Conservation (phyloP, 2,329 filamentous ascomycete species). For the Didymella glomerata region DNA sequence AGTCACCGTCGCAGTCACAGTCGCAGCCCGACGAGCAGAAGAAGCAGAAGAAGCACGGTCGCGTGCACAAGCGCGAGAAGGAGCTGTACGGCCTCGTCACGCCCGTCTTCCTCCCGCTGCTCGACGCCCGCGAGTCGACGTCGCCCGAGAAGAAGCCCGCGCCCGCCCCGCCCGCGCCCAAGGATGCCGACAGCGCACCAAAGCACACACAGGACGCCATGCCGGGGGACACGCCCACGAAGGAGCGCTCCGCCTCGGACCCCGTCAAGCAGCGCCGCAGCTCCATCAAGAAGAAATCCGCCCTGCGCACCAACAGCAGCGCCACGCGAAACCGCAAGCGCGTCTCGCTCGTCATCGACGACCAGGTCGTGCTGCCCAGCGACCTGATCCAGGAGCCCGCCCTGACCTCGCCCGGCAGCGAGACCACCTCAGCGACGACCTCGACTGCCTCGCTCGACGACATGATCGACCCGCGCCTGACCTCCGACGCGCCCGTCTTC, state of each 20-base stretch:
- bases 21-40: constrained; percentile 32
- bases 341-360: constrained; percentile 50
- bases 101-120: constrained; percentile 48
- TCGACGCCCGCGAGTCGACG: constrained; percentile 42
- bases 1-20: not conserved
- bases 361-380: constrained; percentile 50
- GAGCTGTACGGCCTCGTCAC: constrained; percentile 50
- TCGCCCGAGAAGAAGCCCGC: constrained; percentile 32
- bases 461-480: constrained; percentile 45
- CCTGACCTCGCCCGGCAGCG: constrained; percentile 43
- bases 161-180: constrained; percentile 18
- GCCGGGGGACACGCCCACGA: constrained; percentile 19
- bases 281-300: constrained; percentile 46
- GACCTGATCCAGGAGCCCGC: constrained; percentile 42
- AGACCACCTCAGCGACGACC: constrained; percentile 41
- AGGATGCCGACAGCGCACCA: constrained; percentile 20
- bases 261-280: constrained; percentile 38
- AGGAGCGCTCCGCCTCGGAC: constrained; percentile 25
- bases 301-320: constrained; percentile 38
- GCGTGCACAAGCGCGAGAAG: constrained; percentile 50
- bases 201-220: constrained; percentile 27
- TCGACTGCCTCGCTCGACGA: constrained; percentile 45
- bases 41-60: constrained; percentile 47
- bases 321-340: constrained; percentile 40
- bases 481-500: constrained; percentile 24